Conservation (phyloP, 345 rosid species). For the Cardiospermum halicacabum region DNA sequence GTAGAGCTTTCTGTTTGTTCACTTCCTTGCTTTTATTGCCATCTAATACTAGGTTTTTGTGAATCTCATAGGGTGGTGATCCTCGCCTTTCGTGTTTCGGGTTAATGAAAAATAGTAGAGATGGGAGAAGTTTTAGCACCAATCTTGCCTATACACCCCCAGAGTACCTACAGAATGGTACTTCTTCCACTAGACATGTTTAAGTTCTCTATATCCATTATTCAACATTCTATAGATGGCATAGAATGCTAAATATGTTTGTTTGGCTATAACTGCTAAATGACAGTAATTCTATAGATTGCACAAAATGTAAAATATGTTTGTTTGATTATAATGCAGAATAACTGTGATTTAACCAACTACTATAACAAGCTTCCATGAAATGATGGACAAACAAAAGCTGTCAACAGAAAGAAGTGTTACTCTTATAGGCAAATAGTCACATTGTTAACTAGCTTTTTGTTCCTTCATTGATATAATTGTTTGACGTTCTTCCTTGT, state of each 20-base stretch:
- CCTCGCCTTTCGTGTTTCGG: conserved; percentile 98
- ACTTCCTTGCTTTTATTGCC: conserved; percentile 6
- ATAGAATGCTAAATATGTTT: neutral
- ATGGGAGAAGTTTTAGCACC: conserved; percentile 94
- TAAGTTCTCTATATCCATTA: neutral
- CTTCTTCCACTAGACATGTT: conserved; percentile 2
- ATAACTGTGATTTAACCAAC: neutral
- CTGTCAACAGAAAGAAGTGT: neutral
- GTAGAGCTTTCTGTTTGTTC: conserved; percentile 4
- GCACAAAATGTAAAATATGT: neutral
- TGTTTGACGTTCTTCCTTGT: conserved; percentile 8
- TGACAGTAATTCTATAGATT: neutral
- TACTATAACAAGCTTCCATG: neutral
- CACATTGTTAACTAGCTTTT: neutral
- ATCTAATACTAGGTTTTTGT: conserved; percentile 9
- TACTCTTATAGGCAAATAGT: neutral
- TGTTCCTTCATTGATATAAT: neutral
- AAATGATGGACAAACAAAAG: neutral
- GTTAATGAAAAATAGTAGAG: conserved; percentile 90
- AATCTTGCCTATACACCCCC: conserved; percentile 96
- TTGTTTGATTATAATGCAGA: neutral
- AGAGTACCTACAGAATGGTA: conserved; percentile 88
- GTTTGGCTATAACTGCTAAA: neutral
- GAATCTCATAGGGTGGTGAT: conserved; percentile 76
- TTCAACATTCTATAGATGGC: neutral